Evolutionary conservation across 1,284 basidiomycete genomes (phyloP).

Genomic region (Puccinia coronata): DNA sequence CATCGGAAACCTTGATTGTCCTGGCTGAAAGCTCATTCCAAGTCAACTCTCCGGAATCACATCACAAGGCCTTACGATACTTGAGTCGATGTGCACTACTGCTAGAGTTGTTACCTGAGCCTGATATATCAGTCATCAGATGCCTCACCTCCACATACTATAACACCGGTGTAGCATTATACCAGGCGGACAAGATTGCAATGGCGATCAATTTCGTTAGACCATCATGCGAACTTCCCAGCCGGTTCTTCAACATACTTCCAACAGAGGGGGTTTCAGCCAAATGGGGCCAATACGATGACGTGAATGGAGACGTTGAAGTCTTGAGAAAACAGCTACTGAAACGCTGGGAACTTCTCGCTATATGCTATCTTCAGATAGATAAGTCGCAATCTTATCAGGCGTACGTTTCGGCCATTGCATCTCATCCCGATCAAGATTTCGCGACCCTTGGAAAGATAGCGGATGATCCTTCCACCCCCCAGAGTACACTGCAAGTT

Average conservation of each 20-base stretch:
- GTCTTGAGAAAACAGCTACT: slow-evolving; percentile 28
- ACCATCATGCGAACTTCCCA: slow-evolving; percentile 41
- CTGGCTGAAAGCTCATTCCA: slow-evolving; percentile 43
- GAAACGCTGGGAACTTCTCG: slow-evolving; percentile 48
- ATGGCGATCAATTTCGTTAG: slow-evolving; percentile 36
- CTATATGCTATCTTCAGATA: slow-evolving; percentile 41
- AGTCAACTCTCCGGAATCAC: slow-evolving; percentile 12
- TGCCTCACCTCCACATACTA: slow-evolving; percentile 47
- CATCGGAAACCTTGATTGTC: slow-evolving; percentile 37
- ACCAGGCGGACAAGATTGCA: slow-evolving; percentile 43
- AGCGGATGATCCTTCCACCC: slow-evolving; percentile 19
- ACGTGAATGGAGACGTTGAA: slow-evolving; percentile 34
- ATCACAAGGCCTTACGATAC: slow-evolving; percentile 26
- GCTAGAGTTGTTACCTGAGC: slow-evolving; percentile 20
- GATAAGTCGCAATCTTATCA: slow-evolving; percentile 26
- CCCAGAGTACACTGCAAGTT: not conserved
- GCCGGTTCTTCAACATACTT: slow-evolving; percentile 34
- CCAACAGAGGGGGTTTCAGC: not conserved
- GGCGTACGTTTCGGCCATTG: slow-evolving; percentile 33
- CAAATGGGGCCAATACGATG: slow-evolving; percentile 29
- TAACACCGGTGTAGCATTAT: slow-evolving; percentile 43
- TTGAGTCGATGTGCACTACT: slow-evolving; percentile 33
- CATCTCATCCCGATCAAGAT: slow-evolving; percentile 3
- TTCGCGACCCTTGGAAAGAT: slow-evolving; percentile 26
- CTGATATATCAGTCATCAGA: slow-evolving; percentile 45